A percentile compares a stretch with the other conserved stretches of the same genome.
Evolutionary conservation across 768 basidiomycete species (phyloP).

Genomic region (Lenzites betulinus): DNA sequence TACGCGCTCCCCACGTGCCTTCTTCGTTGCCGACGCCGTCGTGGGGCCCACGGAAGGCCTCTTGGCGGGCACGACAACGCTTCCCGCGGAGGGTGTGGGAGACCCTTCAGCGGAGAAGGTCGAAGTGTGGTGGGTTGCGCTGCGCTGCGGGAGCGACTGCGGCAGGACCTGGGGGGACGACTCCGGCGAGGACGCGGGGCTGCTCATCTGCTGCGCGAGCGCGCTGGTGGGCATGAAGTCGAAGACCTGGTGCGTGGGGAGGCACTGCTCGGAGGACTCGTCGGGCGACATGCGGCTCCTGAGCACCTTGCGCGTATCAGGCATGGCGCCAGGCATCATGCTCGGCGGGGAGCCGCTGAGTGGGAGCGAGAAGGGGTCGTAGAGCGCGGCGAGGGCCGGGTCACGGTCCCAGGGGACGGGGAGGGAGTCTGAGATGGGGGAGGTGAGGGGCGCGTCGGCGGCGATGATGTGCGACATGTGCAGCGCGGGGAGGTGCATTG

Average conservation of each 20-base stretch:
- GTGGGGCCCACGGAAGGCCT: constrained; percentile 26
- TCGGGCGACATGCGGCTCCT: constrained; percentile 50
- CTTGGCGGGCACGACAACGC: constrained; percentile 34
- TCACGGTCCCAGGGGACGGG: constrained; percentile 50
- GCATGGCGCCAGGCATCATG: constrained; percentile 37
- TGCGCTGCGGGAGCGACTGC: constrained; percentile 34
- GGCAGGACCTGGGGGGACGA: constrained; percentile 30
- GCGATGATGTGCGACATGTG: constrained; percentile 60
- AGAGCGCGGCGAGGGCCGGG: constrained; percentile 42
- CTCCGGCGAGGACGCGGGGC: constrained; percentile 34
- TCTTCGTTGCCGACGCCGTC: constrained; percentile 37
- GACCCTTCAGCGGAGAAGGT: constrained; percentile 26
- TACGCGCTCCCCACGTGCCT: constrained; percentile 52
- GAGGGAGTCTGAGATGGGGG: constrained; percentile 48
- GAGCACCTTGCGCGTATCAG: constrained; percentile 52
- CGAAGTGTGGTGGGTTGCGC: constrained; percentile 27
- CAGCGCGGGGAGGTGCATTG: constrained; percentile 30
- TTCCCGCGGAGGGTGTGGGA: constrained; percentile 28
- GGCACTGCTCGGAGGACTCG: constrained; percentile 53
- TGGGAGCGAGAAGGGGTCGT: constrained; percentile 46
- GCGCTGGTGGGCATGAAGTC: constrained; percentile 50
- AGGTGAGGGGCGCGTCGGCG: constrained; percentile 58
- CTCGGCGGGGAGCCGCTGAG: constrained; percentile 45
- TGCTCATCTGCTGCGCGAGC: constrained; percentile 27
- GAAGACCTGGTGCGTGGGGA: constrained; percentile 75